Base-by-base conservation (phyloP, 164 flowering plant species). In the Cinnamomum chago region DNA sequence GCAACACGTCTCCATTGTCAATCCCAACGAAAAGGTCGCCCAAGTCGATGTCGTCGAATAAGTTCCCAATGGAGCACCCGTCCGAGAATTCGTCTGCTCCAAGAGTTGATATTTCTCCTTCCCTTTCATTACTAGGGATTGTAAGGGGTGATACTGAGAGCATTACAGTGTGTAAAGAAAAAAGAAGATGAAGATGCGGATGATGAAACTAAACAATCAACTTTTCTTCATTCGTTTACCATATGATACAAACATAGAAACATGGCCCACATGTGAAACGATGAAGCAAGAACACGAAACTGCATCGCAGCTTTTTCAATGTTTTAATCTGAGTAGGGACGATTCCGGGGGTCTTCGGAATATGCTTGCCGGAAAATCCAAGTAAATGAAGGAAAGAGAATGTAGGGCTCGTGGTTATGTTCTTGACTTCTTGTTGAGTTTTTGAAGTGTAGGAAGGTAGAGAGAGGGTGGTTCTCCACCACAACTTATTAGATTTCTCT, bases 11-110 rank as follows among this genome's bases (percentile, higher is more conserved):
- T 6, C 84, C 89, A 58, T 88, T 87, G 6, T 80, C 83, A 62
- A 88, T 84, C 2, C 90, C 92, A 14, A 81, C 62, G 62, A 92
- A 95, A 1, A 94, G 79, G 76, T 94, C 97, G 50, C 88, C 97
- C 70, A 94, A 92, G 70, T 89, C 87, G 73, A 94, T 94, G 68
- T 87, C 85, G 35, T 94, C 94, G 0, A 94, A 85, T 76, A 94
- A 80, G 75, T 79, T 85, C 58, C 81, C 89, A 1, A 75, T 77
- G 0, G 83, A 65, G 65, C 87, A 84, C 20, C 30, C 70, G 62
- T 86, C 91, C 0, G 82, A 70, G 72, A 89, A 87, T 2, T 84
- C 89, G 6, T 78, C 86, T 1, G 25, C 67, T 11, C 76, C 83
- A 18, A 76, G 72, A 7, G 80, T 79, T 78, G 81, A 89, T 84